Percentiles rank a stretch among this genome's conserved stretches.
phyloP scores from a whole-genome alignment of 2,329 filamentous ascomycete species.

The Clonostachys rhizophaga region DNA sequence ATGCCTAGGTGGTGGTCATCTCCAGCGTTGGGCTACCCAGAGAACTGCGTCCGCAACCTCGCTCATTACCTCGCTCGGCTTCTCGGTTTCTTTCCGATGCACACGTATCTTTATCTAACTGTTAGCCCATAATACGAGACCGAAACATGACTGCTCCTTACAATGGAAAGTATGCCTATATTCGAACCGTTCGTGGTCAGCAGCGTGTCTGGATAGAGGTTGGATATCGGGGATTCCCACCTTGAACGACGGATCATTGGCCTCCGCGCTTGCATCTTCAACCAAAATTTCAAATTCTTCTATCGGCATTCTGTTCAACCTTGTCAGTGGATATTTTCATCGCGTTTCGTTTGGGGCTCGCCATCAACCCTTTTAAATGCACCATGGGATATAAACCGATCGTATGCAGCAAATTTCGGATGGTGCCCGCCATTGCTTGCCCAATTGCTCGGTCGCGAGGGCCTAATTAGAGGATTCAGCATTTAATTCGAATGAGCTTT shows the following conservation, averaged over 20 bases:
- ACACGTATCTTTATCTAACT: slow-evolving; percentile 45
- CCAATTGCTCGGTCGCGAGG: slow-evolving; percentile 49
- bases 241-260: slow-evolving; percentile 49
- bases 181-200: not conserved
- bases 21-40: too few species aligned
- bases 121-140: not conserved
- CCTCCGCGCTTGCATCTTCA: slow-evolving; percentile 48
- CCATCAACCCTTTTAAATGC: slow-evolving; percentile 37
- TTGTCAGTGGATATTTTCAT: too few species aligned
- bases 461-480: slow-evolving; percentile 24
- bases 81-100: slow-evolving; percentile 53
- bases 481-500: not conserved
- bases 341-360: not conserved
- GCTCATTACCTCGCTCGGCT: too few species aligned
- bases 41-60: too few species aligned
- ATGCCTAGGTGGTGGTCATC: too few species aligned
- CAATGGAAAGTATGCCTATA: slow-evolving; percentile 57
- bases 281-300: slow-evolving; percentile 54
- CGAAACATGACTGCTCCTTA: slow-evolving; percentile 29
- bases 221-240: slow-evolving; percentile 26
- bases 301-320: slow-evolving; percentile 42
- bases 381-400: slow-evolving; percentile 53
- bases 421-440: slow-evolving; percentile 45
- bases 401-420: slow-evolving; percentile 49
- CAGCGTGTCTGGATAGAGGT: not conserved